Conservation (phyloP, 139 green algal species). For the Klebsormidium nitens region DNA sequence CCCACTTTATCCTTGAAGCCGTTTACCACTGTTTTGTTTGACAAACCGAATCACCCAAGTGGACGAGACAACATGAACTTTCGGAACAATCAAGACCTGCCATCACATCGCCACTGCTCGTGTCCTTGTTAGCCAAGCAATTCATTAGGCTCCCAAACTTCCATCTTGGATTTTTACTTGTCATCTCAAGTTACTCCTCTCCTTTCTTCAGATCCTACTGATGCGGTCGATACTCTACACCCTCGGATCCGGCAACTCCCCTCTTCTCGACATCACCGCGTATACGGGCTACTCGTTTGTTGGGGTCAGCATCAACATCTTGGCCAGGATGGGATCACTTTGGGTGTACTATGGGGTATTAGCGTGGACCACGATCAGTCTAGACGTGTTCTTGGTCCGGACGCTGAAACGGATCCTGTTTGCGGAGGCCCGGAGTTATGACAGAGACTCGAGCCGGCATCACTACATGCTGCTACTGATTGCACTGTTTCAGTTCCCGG, state of each 20-base stretch:
- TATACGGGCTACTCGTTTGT: conserved; percentile 64
- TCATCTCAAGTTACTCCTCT: too few species aligned
- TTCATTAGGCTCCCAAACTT: too few species aligned
- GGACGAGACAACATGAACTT: too few species aligned
- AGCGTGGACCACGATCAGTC: conserved; percentile 66
- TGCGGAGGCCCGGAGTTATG: conserved; percentile 64
- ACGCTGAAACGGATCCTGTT: conserved; percentile 91
- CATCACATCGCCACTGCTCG: too few species aligned
- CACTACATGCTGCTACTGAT: conserved; percentile 44
- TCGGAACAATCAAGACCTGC: too few species aligned
- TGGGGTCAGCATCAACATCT: conserved; percentile 23
- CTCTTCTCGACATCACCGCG: conserved; percentile 72
- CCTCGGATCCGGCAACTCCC: conserved; percentile 53
- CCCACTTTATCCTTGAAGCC: too few species aligned
- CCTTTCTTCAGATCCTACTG: conserved; percentile 47
- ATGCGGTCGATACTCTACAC: conserved; percentile 56
- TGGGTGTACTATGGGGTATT: conserved; percentile 68
- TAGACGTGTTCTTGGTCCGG: conserved; percentile 83
- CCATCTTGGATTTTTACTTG: too few species aligned
- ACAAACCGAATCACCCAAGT: too few species aligned
- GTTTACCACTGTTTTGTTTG: too few species aligned
- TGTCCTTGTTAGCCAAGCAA: too few species aligned
- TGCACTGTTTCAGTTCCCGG: conserved; percentile 32
- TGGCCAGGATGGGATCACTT: conserved; percentile 19
- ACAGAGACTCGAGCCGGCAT: conserved; percentile 38